These are phyloP conservation scores for Pleurotus giganteus DNA, from an alignment of 768 basidiomycete species.

Conservation along the genomic window DNA sequence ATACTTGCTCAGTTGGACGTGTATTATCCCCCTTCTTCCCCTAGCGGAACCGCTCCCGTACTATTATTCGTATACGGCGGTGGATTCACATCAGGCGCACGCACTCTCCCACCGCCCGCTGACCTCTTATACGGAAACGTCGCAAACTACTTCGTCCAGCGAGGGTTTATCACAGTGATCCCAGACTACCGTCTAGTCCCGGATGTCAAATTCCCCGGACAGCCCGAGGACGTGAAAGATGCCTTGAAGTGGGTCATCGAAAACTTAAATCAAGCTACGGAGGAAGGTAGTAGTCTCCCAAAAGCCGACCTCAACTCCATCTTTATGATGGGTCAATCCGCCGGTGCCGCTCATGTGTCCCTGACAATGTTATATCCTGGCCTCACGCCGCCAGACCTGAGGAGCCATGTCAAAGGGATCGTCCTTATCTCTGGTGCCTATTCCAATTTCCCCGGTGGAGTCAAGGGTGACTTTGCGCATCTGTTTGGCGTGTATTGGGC, in stretches of 20 bases:
- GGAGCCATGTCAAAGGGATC: slow-evolving; percentile 39
- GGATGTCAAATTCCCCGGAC: slow-evolving; percentile 50
- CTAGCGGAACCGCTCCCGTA: slow-evolving; percentile 38
- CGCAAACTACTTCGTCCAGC: slow-evolving; percentile 59
- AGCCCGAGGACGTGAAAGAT: slow-evolving; percentile 57
- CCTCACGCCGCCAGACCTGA: slow-evolving; percentile 30
- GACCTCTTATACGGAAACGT: slow-evolving; percentile 55
- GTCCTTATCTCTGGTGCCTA: slow-evolving; percentile 48
- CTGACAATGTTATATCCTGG: slow-evolving; percentile 40
- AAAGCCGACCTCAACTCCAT: slow-evolving; percentile 39
- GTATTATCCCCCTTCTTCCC: slow-evolving; percentile 49
- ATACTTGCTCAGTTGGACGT: slow-evolving; percentile 51
- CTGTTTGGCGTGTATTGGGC: slow-evolving; percentile 39
- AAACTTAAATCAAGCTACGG: slow-evolving; percentile 21
- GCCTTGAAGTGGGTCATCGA: slow-evolving; percentile 53
- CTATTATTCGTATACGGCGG: slow-evolving; percentile 70
- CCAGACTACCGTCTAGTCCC: slow-evolving; percentile 70
- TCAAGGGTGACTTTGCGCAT: slow-evolving; percentile 21
- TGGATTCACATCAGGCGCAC: slow-evolving; percentile 52
- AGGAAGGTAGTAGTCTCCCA: slow-evolving; percentile 13
- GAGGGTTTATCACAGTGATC: slow-evolving; percentile 61
- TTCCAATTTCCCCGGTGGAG: slow-evolving; percentile 26
- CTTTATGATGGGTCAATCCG: slow-evolving; percentile 60
- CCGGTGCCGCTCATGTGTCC: slow-evolving; percentile 50
- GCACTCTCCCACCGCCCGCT: slow-evolving; percentile 43